A percentile compares a stretch with the other conserved stretches of the same genome.
Evolutionary conservation across 73 alveolate genomes (phyloP).

Genomic region (Loxodes magnus): DNA sequence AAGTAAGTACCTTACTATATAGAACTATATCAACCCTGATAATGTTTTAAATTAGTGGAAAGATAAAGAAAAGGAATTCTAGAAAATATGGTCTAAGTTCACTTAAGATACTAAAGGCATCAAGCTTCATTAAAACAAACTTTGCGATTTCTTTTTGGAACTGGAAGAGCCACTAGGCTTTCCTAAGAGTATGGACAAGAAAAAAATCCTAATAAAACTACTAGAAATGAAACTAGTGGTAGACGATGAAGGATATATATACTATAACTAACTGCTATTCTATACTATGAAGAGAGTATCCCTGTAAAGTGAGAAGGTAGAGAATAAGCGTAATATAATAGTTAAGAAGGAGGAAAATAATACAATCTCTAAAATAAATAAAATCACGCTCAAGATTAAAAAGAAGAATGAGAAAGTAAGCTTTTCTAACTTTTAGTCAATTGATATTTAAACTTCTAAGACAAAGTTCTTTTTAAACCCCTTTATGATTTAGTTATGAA

Average conservation of each 20-base stretch:
- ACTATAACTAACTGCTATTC: conserved; percentile 23
- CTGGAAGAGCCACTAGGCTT: conserved; percentile 12
- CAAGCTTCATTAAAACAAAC: conserved; percentile 7
- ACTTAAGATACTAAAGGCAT: conserved; percentile 3
- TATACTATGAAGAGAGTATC: conserved; percentile 20
- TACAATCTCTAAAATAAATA: too few relatives aligned
- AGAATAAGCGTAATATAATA: too few relatives aligned
- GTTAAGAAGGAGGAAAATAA: too few relatives aligned
- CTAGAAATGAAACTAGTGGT: conserved; percentile 9
- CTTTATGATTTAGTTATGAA: too few relatives aligned
- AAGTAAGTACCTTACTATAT: too few relatives aligned
- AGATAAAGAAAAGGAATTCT: conserved; percentile 20
- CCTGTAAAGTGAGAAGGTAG: too few relatives aligned
- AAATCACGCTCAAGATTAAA: too few relatives aligned
- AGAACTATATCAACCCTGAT: conserved; percentile 41
- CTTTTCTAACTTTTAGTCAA: too few relatives aligned
- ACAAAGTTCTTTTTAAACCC: too few relatives aligned
- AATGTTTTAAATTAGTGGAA: conserved; percentile 36
- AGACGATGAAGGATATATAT: conserved; percentile 11
- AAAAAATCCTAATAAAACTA: conserved; percentile 4
- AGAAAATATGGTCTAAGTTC: conserved; percentile 21
- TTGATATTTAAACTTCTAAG: too few relatives aligned
- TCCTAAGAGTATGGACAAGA: background rate
- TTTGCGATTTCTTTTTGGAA: conserved; percentile 1
- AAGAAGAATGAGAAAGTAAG: too few relatives aligned